Evolutionary conservation across 2,329 filamentous ascomycete genomes (phyloP).

Genomic region (Davidsoniella virescens): DNA sequence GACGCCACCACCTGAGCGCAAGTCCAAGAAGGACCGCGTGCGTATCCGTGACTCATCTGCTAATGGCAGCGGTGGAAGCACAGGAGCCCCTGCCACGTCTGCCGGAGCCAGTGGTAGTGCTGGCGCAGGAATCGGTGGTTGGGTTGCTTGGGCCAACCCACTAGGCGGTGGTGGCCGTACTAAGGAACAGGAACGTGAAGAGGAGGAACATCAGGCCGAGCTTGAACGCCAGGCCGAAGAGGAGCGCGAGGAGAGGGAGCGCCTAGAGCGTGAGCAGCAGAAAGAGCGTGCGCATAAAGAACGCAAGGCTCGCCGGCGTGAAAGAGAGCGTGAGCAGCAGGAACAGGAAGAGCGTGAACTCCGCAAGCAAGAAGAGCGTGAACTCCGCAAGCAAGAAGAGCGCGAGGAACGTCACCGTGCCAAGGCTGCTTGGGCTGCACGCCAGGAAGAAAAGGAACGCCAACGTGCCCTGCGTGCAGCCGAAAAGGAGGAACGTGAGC

Average conservation of each 20-base stretch:
- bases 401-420: slow-evolving; percentile 4
- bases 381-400: slow-evolving; percentile 10
- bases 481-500: slow-evolving; percentile 44
- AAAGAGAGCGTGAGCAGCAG: slow-evolving; percentile 29
- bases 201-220: slow-evolving; percentile 28
- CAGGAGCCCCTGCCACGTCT: not conserved
- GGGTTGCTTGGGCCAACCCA: slow-evolving; percentile 37
- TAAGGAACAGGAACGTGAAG: slow-evolving; percentile 22
- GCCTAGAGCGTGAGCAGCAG: slow-evolving; percentile 32
- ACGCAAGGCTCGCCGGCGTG: slow-evolving; percentile 2
- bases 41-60: slow-evolving; percentile 51
- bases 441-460: slow-evolving; percentile 11
- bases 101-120: not conserved
- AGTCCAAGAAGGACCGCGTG: slow-evolving; percentile 57
- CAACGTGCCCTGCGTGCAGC: slow-evolving; percentile 1
- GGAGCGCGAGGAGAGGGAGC: slow-evolving; percentile 29
- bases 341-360: slow-evolving; percentile 5
- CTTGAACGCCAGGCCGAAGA: slow-evolving; percentile 18
- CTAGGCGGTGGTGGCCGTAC: slow-evolving; percentile 15
- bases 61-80: slow-evolving; percentile 4
- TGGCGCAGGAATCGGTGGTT: slow-evolving; percentile 47
- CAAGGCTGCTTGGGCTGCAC: slow-evolving; percentile 1
- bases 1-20: slow-evolving; percentile 37
- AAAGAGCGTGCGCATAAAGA: slow-evolving; percentile 7
- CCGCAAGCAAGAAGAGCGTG: slow-evolving; percentile 8